Conservation (phyloP, 2,329 filamentous ascomycete species). For the Cordyceps cateniannulata region DNA sequence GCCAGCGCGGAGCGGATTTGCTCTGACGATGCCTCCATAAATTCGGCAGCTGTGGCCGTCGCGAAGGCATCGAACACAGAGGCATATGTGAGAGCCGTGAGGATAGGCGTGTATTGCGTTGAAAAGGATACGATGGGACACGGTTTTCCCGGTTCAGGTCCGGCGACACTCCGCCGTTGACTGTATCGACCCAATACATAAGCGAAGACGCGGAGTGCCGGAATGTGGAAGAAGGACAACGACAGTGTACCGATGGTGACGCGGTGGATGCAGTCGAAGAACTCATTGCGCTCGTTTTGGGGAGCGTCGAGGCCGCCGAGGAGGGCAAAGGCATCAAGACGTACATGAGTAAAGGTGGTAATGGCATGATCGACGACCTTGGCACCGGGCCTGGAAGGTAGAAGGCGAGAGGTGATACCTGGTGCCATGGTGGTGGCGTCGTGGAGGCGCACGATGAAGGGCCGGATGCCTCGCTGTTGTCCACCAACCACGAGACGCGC, state of each 20-base stretch:
- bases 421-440: constrained; percentile 19
- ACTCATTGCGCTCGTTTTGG: constrained; percentile 19
- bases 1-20: constrained; percentile 14
- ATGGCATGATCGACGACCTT: constrained; percentile 26
- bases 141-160: neutral
- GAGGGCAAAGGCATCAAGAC: constrained; percentile 20
- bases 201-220: neutral
- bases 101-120: constrained; percentile 22
- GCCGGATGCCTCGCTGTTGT: neutral
- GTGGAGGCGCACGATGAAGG: neutral
- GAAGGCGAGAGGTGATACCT: constrained; percentile 21
- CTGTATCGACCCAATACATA: neutral
- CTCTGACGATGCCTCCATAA: neutral
- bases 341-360: constrained; percentile 27
- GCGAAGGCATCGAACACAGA: constrained; percentile 19
- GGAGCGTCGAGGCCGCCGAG: constrained; percentile 20
- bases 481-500: neutral
- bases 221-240: constrained; percentile 18
- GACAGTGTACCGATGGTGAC: constrained; percentile 22
- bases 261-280: constrained; percentile 22
- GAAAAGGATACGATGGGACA: constrained; percentile 19
- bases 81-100: constrained; percentile 17
- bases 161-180: neutral
- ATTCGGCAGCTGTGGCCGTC: neutral
- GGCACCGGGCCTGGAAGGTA: constrained; percentile 23